These are phyloP conservation scores for Trichoderma hamatum DNA, from an alignment of 2,329 filamentous ascomycete genomes.

Conservation along the genomic window DNA sequence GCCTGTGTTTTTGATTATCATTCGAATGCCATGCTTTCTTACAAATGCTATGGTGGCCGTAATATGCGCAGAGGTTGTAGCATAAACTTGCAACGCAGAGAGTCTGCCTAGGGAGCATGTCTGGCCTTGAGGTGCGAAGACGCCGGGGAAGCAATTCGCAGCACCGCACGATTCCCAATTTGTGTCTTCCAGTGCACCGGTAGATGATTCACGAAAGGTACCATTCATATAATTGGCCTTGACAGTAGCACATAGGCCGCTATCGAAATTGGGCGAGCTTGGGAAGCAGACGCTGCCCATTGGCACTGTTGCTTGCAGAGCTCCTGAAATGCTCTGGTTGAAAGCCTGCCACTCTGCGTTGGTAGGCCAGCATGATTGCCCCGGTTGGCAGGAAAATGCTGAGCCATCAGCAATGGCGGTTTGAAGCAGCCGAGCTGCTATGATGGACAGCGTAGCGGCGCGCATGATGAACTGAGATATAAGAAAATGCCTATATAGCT, in stretches of 20 bases:
- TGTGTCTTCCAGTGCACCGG: neutral
- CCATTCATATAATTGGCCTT: neutral
- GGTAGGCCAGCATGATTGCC: slow-evolving; percentile 52
- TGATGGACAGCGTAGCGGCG: neutral
- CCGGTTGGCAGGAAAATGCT: slow-evolving; percentile 6
- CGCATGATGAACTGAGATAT: neutral
- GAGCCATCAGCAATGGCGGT: neutral
- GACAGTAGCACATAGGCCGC: neutral
- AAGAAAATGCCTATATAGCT: neutral
- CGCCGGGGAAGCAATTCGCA: slow-evolving; percentile 20
- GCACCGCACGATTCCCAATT: slow-evolving; percentile 15
- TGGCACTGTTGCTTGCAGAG: slow-evolving; percentile 54
- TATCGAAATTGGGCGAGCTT: slow-evolving; percentile 13
- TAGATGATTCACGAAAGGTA: neutral
- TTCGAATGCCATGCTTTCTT: slow-evolving; percentile 45
- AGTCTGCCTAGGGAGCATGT: slow-evolving; percentile 10
- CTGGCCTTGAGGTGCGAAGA: neutral
- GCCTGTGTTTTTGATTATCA: slow-evolving; percentile 54
- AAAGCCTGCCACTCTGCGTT: slow-evolving; percentile 48
- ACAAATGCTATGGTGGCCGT: slow-evolving; percentile 1
- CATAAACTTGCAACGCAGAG: slow-evolving; percentile 11
- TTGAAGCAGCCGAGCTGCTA: neutral
- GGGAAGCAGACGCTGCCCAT: slow-evolving; percentile 49
- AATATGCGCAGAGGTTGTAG: neutral
- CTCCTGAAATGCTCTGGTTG: slow-evolving; percentile 54